Evolutionary conservation across 1,284 basidiomycete genomes (phyloP), one percentile per base, ranked within the genome.

Genomic region (Phaffia rhodozyma): DNA sequence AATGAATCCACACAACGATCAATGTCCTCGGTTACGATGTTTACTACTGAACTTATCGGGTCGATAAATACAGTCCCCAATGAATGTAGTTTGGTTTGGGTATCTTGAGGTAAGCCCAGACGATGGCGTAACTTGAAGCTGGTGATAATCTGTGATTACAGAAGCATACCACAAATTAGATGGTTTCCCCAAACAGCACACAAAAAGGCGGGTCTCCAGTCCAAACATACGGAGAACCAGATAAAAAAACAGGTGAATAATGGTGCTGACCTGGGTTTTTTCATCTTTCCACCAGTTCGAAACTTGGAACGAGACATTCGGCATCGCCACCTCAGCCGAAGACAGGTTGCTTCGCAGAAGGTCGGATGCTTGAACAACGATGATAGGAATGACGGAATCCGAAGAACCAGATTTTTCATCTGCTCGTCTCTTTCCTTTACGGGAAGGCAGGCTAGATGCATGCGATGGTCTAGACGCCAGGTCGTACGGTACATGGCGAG

Each of bases 251-350:
- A 58, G 21, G 48, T 43, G 29, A 18, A 20, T 18, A 51, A 58
- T 4, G 32, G 4, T 34, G 68, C 74, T 58, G 49, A 79, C 79
- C 67, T 78, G 76, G 58, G 84, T 84, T 66, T 82, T 83, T 66
- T 84, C 81, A 55, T 84, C 83, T 34, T 86, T 86, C 89, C 91
- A 92, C 91, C 91, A 94, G 69, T 91, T 86, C 30, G 89, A 79
- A 5, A 91, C 86, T 66, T 89, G 86, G 60, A 96, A 83, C 53
- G 86, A 86, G 60, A 94, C 89, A 72, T 91, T 91, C 6, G 87
- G 86, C 84, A 90, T 88, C 7, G 89, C 89, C 3, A 89, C 88
- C 71, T 90, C 87, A 9, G 59, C 62, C n/a, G 85, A 86, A 1
- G 88, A 86, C 3, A 86, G 84, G 1, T 86, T 86, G 18, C 85